phyloP scores from a whole-genome alignment of 2,329 filamentous ascomycete species.

The Huntiella decipiens region DNA sequence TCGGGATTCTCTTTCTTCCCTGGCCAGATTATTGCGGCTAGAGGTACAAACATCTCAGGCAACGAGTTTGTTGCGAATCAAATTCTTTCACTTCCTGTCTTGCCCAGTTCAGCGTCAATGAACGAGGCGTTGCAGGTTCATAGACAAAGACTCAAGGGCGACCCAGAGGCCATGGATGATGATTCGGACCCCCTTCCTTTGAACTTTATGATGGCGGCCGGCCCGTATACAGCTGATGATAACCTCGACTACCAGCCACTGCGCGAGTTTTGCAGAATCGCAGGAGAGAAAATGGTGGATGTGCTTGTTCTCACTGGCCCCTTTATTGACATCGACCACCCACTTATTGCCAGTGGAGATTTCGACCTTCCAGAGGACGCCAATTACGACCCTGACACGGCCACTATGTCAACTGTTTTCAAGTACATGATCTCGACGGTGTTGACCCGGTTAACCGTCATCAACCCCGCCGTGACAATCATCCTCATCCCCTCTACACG shows the following conservation, averaged over 20 bases:
- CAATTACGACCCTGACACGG: conserved; percentile 52
- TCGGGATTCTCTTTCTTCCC: conserved; percentile 70
- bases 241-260: conserved; percentile 82
- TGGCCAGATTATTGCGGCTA: conserved; percentile 76
- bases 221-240: conserved; percentile 82
- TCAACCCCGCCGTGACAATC: conserved; percentile 61
- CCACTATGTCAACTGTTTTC: conserved; percentile 69
- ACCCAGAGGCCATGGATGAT: conserved; percentile 41
- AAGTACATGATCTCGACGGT: conserved; percentile 57
- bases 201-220: conserved; percentile 58
- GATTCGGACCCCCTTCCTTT: conserved; percentile 37
- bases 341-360: conserved; percentile 62
- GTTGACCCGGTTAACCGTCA: conserved; percentile 47
- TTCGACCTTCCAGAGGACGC: conserved; percentile 55
- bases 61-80: conserved; percentile 65
- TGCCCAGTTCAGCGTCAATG: conserved; percentile 55
- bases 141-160: conserved; percentile 47
- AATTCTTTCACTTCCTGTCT: conserved; percentile 52
- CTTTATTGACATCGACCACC: conserved; percentile 83
- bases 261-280: conserved; percentile 59
- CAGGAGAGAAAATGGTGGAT: conserved; percentile 57
- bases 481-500: conserved; percentile 69
- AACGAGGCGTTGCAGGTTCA: conserved; percentile 46
- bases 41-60: conserved; percentile 73
- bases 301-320: conserved; percentile 65